phyloP scores from a whole-genome alignment of 768 basidiomycete genomes.

The Serpula lacrymans region DNA sequence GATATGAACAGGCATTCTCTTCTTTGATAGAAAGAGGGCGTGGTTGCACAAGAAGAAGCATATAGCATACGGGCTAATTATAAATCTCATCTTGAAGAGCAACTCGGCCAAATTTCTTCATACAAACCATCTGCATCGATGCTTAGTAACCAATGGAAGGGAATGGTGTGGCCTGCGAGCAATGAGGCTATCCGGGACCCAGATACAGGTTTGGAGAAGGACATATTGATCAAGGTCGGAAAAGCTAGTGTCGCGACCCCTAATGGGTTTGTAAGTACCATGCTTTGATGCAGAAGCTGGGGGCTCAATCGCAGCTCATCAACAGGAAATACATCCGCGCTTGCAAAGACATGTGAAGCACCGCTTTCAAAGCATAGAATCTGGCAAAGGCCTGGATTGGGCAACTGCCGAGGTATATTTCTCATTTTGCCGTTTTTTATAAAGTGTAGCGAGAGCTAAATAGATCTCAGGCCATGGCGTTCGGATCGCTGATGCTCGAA shows the following conservation, averaged over 20 bases:
- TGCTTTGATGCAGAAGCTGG: too few species aligned
- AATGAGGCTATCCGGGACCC: conserved; percentile 50
- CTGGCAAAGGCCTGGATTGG: conserved; percentile 78
- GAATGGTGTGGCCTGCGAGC: conserved; percentile 56
- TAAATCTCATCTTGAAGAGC: conserved; percentile 59
- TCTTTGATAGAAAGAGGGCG: conserved; percentile 40
- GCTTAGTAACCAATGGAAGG: conserved; percentile 65
- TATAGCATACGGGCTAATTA: conserved; percentile 50
- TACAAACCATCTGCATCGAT: conserved; percentile 52
- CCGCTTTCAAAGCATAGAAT: conserved; percentile 65
- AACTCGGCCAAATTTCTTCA: conserved; percentile 48
- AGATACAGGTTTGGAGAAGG: conserved; percentile 60
- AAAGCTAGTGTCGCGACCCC: conserved; percentile 63
- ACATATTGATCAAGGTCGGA: conserved; percentile 56
- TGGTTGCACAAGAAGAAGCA: conserved; percentile 51
- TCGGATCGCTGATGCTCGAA: conserved; percentile 81
- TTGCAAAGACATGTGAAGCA: conserved; percentile 77
- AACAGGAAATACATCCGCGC: conserved; percentile 80
- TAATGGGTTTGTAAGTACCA: conserved; percentile 56
- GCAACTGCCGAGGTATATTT: conserved; percentile 77
- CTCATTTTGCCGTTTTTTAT: too few species aligned
- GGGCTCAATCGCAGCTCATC: too few species aligned
- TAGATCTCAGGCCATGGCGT: conserved; percentile 67
- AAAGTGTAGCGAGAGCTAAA: background rate
- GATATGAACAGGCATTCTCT: background rate